These are phyloP conservation scores for Cutaneotrichosporon sp. DNA, from an alignment of 1,284 basidiomycete genomes.

Conservation along the genomic window DNA sequence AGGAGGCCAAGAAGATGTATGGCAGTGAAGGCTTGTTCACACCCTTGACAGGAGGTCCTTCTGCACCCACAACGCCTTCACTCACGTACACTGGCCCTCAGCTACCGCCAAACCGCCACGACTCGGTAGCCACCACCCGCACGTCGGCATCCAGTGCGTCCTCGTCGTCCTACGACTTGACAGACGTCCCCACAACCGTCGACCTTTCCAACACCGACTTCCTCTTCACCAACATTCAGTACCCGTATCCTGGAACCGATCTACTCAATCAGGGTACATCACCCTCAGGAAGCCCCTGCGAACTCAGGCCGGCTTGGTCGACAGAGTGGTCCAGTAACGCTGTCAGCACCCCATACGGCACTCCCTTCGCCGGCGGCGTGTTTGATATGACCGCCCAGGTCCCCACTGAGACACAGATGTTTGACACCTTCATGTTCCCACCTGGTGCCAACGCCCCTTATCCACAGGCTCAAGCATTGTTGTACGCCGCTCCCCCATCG, in stretches of 20 bases:
- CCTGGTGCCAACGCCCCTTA: background rate
- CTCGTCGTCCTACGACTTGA: background rate
- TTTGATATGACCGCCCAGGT: background rate
- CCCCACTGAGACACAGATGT: background rate
- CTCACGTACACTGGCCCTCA: background rate
- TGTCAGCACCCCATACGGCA: conserved; percentile 2
- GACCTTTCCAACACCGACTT: background rate
- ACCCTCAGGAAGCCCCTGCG: background rate
- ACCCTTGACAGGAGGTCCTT: background rate
- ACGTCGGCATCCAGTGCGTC: background rate
- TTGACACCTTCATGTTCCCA: background rate
- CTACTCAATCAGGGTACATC: background rate
- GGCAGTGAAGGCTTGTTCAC: conserved; percentile 25
- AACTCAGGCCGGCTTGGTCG: conserved; percentile 2
- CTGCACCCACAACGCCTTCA: background rate
- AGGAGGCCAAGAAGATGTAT: conserved; percentile 38
- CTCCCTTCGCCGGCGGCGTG: conserved; percentile 9
- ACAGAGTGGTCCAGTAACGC: conserved; percentile 11
- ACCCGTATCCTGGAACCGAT: conserved; percentile 1
- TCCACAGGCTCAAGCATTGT: background rate
- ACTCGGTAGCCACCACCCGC: background rate
- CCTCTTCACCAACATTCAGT: background rate
- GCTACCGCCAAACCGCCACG: background rate
- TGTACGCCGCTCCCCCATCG: background rate
- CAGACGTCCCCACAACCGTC: conserved; percentile 9